A percentile compares a stretch with the other conserved stretches of the same genome.
Evolutionary conservation across 1,139 yeast species (phyloP).

Genomic region (Yamadazyma sp.): DNA sequence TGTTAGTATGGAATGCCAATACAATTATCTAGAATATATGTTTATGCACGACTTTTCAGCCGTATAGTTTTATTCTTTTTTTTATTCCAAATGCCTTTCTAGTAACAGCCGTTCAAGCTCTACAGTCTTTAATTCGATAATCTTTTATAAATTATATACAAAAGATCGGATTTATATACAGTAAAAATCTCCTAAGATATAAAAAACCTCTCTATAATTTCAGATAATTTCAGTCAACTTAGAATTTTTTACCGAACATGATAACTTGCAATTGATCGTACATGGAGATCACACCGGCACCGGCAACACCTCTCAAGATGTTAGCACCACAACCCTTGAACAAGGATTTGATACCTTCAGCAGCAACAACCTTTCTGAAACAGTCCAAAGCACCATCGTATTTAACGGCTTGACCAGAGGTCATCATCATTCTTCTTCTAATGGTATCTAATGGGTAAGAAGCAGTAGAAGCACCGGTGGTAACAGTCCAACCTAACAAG

Average conservation of each 20-base stretch:
- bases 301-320: slow-evolving; percentile 60
- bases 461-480: slow-evolving; percentile 56
- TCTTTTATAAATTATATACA: slow-evolving; percentile 9
- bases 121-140: neutral
- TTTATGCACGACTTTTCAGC: neutral
- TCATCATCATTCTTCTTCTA: slow-evolving; percentile 61
- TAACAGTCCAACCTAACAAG: slow-evolving; percentile 56
- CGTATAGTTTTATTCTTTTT: neutral
- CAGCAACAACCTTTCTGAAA: slow-evolving; percentile 50
- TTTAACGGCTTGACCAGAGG: slow-evolving; percentile 56
- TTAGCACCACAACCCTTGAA: slow-evolving; percentile 59
- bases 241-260: slow-evolving; percentile 51
- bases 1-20: slow-evolving; percentile 12
- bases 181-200: slow-evolving; percentile 16
- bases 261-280: slow-evolving; percentile 54
- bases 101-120: neutral
- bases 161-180: slow-evolving; percentile 20
- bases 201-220: slow-evolving; percentile 17
- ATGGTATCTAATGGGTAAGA: slow-evolving; percentile 56
- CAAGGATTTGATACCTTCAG: slow-evolving; percentile 51
- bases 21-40: slow-evolving; percentile 13
- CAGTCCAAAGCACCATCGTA: slow-evolving; percentile 53
- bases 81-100: neutral
- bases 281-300: slow-evolving; percentile 56
- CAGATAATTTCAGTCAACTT: slow-evolving; percentile 13